Percentiles rank a stretch among this genome's conserved stretches.
Conservation (phyloP, 2,329 filamentous ascomycete species). For the Aspergillus ochraceoroseus region DNA sequence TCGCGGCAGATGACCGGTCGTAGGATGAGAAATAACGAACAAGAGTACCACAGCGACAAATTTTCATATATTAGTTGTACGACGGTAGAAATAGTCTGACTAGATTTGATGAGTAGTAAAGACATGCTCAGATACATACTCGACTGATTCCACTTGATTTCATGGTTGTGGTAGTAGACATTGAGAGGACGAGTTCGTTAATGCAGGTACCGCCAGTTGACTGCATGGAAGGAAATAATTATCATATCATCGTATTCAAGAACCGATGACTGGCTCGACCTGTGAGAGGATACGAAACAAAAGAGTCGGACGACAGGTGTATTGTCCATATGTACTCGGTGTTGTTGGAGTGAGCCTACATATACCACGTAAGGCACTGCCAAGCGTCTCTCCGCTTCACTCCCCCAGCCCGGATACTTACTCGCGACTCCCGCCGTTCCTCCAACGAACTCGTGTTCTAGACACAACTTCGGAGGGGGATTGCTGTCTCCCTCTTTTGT, state of each 20-base stretch:
- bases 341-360: constrained; percentile 1
- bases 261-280: too few species aligned
- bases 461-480: constrained; percentile 9
- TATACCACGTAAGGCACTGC: constrained; percentile 11
- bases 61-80: background rate
- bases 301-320: constrained; percentile 4
- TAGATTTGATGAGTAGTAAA: too few species aligned
- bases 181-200: too few species aligned
- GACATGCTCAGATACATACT: too few species aligned
- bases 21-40: constrained; percentile 8
- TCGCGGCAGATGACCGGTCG: constrained; percentile 43
- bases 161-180: too few species aligned
- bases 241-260: too few species aligned
- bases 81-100: background rate
- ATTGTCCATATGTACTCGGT: constrained; percentile 1
- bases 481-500: constrained; percentile 1
- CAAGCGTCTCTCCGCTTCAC: constrained; percentile 19
- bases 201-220: too few species aligned
- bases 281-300: too few species aligned
- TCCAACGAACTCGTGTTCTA: constrained; percentile 2
- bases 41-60: constrained; percentile 1
- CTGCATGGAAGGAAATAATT: too few species aligned
- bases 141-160: too few species aligned
- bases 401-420: constrained; percentile 14
- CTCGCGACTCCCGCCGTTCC: constrained; percentile 13